phyloP scores from a whole-genome alignment of 1,284 basidiomycete genomes.

The Leccinum colubrinum region DNA sequence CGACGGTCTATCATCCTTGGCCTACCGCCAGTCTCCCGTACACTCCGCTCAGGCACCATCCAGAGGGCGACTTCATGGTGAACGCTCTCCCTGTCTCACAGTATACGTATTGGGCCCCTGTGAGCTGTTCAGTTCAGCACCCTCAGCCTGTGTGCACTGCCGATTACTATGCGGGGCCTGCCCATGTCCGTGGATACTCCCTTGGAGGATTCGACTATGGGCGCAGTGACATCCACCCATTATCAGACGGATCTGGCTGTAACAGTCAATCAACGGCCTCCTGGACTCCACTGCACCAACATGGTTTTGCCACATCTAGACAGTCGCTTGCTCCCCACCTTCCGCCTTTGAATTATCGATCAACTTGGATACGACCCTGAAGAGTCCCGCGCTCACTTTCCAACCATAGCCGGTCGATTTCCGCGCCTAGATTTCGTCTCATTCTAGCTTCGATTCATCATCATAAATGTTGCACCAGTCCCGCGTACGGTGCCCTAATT shows the following conservation, averaged over 20 bases:
- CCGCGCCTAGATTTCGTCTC: conserved; percentile 27
- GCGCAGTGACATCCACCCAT: conserved; percentile 44
- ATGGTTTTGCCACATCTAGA: conserved; percentile 39
- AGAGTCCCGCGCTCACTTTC: conserved; percentile 8
- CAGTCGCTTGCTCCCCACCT: conserved; percentile 38
- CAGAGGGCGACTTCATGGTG: conserved; percentile 19
- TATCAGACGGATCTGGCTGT: conserved; percentile 40
- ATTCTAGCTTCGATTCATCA: conserved; percentile 18
- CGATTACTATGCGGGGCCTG: conserved; percentile 43
- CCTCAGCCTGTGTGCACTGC: conserved; percentile 57
- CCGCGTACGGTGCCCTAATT: conserved; percentile 32
- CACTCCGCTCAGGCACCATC: conserved; percentile 23
- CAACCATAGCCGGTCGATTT: conserved; percentile 21
- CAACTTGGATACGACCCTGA: conserved; percentile 54
- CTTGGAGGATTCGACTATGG: conserved; percentile 54
- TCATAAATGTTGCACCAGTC: conserved; percentile 29
- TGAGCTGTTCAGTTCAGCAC: conserved; percentile 42
- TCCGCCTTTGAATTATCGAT: conserved; percentile 40
- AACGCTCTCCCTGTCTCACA: conserved; percentile 27
- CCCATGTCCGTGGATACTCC: conserved; percentile 60
- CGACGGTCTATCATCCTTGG: conserved; percentile 41
- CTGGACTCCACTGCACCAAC: conserved; percentile 43
- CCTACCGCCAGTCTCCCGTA: conserved; percentile 33
- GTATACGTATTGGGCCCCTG: conserved; percentile 40
- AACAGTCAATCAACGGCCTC: conserved; percentile 36